These are phyloP conservation scores for Lasiodiplodia sp. DNA, from an alignment of 2,329 filamentous ascomycete genomes.

Conservation along the genomic window DNA sequence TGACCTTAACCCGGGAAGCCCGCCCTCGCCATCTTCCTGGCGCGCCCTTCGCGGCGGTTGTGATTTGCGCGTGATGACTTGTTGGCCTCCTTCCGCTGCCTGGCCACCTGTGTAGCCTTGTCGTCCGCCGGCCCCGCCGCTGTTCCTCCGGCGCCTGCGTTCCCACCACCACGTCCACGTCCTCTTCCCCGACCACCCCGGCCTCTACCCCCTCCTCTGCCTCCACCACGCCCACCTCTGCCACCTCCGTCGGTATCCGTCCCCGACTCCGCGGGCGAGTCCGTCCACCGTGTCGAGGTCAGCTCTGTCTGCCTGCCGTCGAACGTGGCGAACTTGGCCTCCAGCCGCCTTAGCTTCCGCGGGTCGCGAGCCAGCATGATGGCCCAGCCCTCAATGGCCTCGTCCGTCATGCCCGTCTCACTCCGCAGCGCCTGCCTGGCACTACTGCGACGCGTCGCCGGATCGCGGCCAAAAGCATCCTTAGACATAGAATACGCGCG, in stretches of 20 bases:
- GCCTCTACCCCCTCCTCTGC: conserved; percentile 58
- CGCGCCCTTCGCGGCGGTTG: conserved; percentile 76
- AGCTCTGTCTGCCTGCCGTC: conserved; percentile 71
- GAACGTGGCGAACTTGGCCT: conserved; percentile 72
- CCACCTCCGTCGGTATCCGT: conserved; percentile 59
- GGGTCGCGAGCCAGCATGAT: conserved; percentile 82
- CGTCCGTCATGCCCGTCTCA: conserved; percentile 89
- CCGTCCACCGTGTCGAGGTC: conserved; percentile 69
- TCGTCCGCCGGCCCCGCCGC: conserved; percentile 72
- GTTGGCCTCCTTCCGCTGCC: conserved; percentile 80
- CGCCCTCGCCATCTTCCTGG: conserved; percentile 67
- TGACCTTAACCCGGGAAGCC: conserved; percentile 53
- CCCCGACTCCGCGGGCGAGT: conserved; percentile 60
- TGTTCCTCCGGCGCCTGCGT: conserved; percentile 58
- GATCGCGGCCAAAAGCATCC: conserved; percentile 74
- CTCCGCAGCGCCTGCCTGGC: conserved; percentile 70
- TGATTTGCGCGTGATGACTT: conserved; percentile 87
- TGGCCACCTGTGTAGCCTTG: conserved; percentile 73
- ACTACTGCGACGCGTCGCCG: conserved; percentile 70
- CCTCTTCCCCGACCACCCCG: conserved; percentile 53
- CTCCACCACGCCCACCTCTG: conserved; percentile 46
- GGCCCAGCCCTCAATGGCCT: conserved; percentile 92
- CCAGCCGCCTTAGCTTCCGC: conserved; percentile 71
- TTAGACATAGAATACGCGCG: conserved; percentile 71
- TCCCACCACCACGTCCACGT: conserved; percentile 42